phyloP scores from a whole-genome alignment of 2,329 filamentous ascomycete species.

The Penicillium fuscoglaucum region DNA sequence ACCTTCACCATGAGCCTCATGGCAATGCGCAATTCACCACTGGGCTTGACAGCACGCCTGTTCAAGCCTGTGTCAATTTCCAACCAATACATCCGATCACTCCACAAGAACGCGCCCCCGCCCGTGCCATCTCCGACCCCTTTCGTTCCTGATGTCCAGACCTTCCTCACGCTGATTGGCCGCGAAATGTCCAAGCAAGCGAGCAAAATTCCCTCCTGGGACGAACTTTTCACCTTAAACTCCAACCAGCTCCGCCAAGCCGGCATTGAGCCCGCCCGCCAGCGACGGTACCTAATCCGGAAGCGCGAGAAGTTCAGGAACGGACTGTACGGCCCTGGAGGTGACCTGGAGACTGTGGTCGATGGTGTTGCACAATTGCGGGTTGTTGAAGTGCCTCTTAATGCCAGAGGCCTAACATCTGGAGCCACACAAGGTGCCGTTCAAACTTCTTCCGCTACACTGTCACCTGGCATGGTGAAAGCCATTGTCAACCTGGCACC shows the following conservation, averaged over 20 bases:
- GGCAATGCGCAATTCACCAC: conserved; percentile 32
- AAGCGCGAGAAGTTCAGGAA: conserved; percentile 85
- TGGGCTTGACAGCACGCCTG: conserved; percentile 31
- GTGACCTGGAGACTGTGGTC: conserved; percentile 74
- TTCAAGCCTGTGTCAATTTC: conserved; percentile 27
- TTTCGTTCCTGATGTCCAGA: conserved; percentile 79
- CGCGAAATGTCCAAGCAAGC: conserved; percentile 80
- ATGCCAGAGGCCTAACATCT: conserved; percentile 32
- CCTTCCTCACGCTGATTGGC: conserved; percentile 89
- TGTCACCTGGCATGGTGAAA: conserved; percentile 56
- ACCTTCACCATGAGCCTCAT: conserved; percentile 22
- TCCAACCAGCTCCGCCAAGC: conserved; percentile 76
- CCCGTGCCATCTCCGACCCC: conserved; percentile 70
- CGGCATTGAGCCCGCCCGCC: conserved; percentile 81
- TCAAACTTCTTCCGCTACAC: conserved; percentile 52
- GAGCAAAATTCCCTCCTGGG: conserved; percentile 86
- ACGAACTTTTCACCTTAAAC: conserved; percentile 79
- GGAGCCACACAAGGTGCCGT: conserved; percentile 24
- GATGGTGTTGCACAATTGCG: conserved; percentile 60
- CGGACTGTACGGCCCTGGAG: conserved; percentile 76
- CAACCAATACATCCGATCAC: conserved; percentile 39
- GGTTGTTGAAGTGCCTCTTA: conserved; percentile 56
- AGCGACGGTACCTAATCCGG: conserved; percentile 77
- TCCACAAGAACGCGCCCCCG: conserved; percentile 47
- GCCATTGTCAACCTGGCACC: conserved; percentile 62